Evolutionary conservation across 2,329 filamentous ascomycete genomes (phyloP), one percentile per base, ranked within the genome.

Genomic region (Sarocladium strictum): DNA sequence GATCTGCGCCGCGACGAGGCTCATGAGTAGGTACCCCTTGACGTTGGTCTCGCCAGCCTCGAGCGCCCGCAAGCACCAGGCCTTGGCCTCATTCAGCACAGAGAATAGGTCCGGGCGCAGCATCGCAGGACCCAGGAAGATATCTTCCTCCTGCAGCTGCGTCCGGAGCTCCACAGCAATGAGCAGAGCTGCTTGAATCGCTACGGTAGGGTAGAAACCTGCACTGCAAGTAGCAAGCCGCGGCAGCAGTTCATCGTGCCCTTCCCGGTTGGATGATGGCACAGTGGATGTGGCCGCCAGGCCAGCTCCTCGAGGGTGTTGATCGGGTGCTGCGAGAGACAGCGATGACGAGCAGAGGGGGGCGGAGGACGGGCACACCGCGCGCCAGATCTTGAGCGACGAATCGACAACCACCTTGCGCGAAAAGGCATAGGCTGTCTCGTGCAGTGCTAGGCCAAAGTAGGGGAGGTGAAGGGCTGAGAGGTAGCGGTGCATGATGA

Each of bases 381-480:
- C 60, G 33, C 62, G 65, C 73, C 76, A 81, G 1, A 78, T 62
- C 43, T 75, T 77, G 14, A 79, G 65, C 0, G 75, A 69, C 0
- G 69, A 69, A 6, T 84, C 80, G 5, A 79, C 58, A 0, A 74
- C 67, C 0, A 75, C 70, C 41, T 75, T 77, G 1, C 76, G 65
- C 0, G 80, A 80, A 56, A 74, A 82, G 0, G 77, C 76, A 56
- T 76, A 82, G 2, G 69, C 61, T 1, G 75, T 67, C 3, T 79
- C 68, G 0, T 64, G 63, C 2, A 74, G 63, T 1, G 74, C 67
- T 0, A 67, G 61, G 0, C 63, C 64, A 24, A 77, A 74, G 60
- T 74, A 83, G 0, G 78, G 78, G 2, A 78, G 68, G 60, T 87
- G 83, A 0, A 87, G 69, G 0, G 76, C 69, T 5, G 79, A 69